These are phyloP conservation scores for Podospora didyma DNA, from an alignment of 495 filamentous ascomycete species.

Conservation along the genomic window DNA sequence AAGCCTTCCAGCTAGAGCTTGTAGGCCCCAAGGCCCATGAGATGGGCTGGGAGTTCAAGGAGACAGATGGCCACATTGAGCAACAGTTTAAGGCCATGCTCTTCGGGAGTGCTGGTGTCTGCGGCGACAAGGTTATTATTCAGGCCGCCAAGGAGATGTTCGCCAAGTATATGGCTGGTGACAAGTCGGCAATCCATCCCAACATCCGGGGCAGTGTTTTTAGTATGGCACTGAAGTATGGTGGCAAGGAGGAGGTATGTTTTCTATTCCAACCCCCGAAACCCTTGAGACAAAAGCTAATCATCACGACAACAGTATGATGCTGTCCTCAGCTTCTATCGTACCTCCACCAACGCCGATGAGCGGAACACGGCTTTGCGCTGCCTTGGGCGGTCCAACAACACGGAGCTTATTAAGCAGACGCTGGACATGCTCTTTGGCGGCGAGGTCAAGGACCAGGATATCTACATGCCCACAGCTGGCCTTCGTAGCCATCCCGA, in stretches of 20 bases:
- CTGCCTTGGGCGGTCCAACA: conserved; percentile 72
- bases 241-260: conserved; percentile 67
- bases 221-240: conserved; percentile 65
- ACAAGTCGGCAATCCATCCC: conserved; percentile 65
- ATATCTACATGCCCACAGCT: conserved; percentile 83
- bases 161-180: conserved; percentile 61
- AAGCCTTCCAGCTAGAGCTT: conserved; percentile 74
- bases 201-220: conserved; percentile 70
- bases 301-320: conserved; percentile 59
- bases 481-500: conserved; percentile 72
- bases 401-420: conserved; percentile 73
- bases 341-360: conserved; percentile 79
- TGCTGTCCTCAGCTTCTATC: conserved; percentile 74
- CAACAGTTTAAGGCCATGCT: conserved; percentile 80
- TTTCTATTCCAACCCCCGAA: conserved; percentile 1
- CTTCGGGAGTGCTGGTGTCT: conserved; percentile 62
- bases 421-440: conserved; percentile 72
- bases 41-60: conserved; percentile 82
- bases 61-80: conserved; percentile 78
- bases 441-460: conserved; percentile 89
- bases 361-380: conserved; percentile 96
- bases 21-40: conserved; percentile 74
- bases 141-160: conserved; percentile 70
- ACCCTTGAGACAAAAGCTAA: conserved; percentile 1
- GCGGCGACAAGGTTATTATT: conserved; percentile 59